Evolutionary conservation across 768 basidiomycete species (phyloP), one percentile per base, ranked within the genome.

Genomic region (Nidularia pulvinata): DNA sequence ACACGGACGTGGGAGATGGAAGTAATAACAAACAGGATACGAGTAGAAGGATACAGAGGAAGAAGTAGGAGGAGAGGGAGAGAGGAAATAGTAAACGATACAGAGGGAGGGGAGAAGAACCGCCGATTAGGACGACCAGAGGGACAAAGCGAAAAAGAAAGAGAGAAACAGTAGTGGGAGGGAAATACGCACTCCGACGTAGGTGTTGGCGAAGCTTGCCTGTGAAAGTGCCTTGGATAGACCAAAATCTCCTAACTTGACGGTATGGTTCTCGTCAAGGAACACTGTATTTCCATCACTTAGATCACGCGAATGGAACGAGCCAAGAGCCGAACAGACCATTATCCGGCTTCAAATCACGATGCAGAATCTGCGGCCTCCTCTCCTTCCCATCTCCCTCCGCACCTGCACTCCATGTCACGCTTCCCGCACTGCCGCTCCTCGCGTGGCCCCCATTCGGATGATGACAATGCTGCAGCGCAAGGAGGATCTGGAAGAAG

Each of bases 311-410:
- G 13, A 4, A 25, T 33, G 39, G 16, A 19, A 42, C 7, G 34
- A 19, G 1, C 13, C 14, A 19, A 25, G 14, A 2, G 19, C n/a
- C 16, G 33, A 14, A 70, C 84, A 25, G 56, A 90, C 95, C 93
- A 73, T 98, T 98, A 69, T 99, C 97, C 0, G 97, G 97, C 70
- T 99, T 99, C 56, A 99, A 67, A 73, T 98, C 97, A 16, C 97
- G 77, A 73, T 99, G 97, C 53, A 99, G 68, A 57, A 98, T 93
- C 60, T 91, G 91, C 7, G 83, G 77, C 46, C 88, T 74, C 59
- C 77, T 70, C 49, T 84, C 79, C 58, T 69, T 79, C n/a, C 77
- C 74, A 14, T 81, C 82, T 1, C 54, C 52, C 11, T 75, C 73
- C 46, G 60, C 61, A 7, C 57, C 62, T 11, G 68, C 65, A 5